phyloP scores from a whole-genome alignment of 345 rosid genomes.

The Pistacia integerrima region DNA sequence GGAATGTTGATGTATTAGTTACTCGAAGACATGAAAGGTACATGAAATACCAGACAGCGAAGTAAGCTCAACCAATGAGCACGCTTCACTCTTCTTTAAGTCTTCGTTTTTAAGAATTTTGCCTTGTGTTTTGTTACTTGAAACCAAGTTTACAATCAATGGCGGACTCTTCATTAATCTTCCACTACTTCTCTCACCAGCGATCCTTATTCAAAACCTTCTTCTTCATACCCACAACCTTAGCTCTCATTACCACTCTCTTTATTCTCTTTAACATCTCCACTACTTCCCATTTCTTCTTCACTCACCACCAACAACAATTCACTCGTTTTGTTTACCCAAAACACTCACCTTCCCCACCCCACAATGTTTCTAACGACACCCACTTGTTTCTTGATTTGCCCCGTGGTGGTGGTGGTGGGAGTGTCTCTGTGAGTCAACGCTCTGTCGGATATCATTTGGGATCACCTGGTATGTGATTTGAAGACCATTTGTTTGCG shows the following conservation, averaged over 20 bases:
- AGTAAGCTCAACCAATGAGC: too few relatives aligned
- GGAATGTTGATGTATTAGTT: too few relatives aligned
- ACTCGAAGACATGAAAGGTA: too few relatives aligned
- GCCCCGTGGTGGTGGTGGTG: conserved; percentile 3
- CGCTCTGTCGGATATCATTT: conserved; percentile 7
- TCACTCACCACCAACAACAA: not conserved
- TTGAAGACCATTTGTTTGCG: not conserved
- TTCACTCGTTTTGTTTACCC: conserved; percentile 14
- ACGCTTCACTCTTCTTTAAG: too few relatives aligned
- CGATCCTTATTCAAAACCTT: conserved; percentile 34
- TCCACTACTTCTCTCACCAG: conserved; percentile 32
- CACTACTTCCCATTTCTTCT: conserved; percentile 47
- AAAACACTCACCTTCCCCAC: not conserved
- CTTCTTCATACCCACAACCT: conserved; percentile 50
- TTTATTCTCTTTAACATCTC: conserved; percentile 48
- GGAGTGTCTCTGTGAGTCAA: conserved; percentile 18
- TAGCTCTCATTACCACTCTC: conserved; percentile 51
- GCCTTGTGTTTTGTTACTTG: too few relatives aligned
- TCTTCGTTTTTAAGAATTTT: too few relatives aligned
- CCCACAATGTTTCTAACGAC: conserved; percentile 8
- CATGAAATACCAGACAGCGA: too few relatives aligned
- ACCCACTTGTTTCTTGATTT: conserved; percentile 13
- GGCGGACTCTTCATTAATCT: conserved; percentile 37
- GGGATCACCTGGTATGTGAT: conserved; percentile 29
- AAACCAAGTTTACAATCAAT: conserved; percentile 18